Conservation (phyloP, 805 yeast genomes). For the Yamadazyma phyllophila region DNA sequence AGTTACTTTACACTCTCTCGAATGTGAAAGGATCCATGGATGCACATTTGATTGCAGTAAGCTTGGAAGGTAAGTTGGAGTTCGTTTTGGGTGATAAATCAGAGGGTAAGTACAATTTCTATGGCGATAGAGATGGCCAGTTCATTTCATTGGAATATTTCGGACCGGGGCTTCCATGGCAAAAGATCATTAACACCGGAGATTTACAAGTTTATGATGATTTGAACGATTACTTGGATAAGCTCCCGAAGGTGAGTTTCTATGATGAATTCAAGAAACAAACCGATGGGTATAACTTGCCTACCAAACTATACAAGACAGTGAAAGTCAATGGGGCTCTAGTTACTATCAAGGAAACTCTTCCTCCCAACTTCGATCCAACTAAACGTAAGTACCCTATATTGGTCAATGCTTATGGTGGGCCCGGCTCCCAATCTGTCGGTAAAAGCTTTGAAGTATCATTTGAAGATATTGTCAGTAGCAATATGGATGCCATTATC, state of each 20-base stretch:
- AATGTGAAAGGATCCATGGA: slow-evolving; percentile 78
- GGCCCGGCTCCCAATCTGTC: slow-evolving; percentile 72
- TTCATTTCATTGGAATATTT: slow-evolving; percentile 61
- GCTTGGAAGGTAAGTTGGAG: slow-evolving; percentile 1
- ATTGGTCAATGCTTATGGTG: slow-evolving; percentile 71
- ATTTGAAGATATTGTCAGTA: slow-evolving; percentile 58
- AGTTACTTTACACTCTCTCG: slow-evolving; percentile 57
- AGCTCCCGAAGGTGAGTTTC: slow-evolving; percentile 15
- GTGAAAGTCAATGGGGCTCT: slow-evolving; percentile 28
- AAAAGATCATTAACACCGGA: slow-evolving; percentile 53
- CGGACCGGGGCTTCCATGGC: slow-evolving; percentile 82
- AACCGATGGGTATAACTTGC: slow-evolving; percentile 44
- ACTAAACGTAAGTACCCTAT: slow-evolving; percentile 52
- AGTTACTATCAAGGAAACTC: slow-evolving; percentile 57
- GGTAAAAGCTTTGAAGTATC: slow-evolving; percentile 46
- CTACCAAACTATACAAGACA: slow-evolving; percentile 44
- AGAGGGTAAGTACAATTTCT: slow-evolving; percentile 58
- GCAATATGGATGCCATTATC: slow-evolving; percentile 58
- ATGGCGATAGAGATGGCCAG: slow-evolving; percentile 74
- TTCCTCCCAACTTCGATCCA: slow-evolving; percentile 56
- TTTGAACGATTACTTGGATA: slow-evolving; percentile 15
- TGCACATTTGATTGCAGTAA: slow-evolving; percentile 59
- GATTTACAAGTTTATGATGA: slow-evolving; percentile 20
- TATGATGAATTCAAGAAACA: slow-evolving; percentile 10
- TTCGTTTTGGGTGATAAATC: slow-evolving; percentile 31